These are phyloP conservation scores for Sarocladium kiliense DNA, from an alignment of 2,329 filamentous ascomycete species.

Conservation along the genomic window DNA sequence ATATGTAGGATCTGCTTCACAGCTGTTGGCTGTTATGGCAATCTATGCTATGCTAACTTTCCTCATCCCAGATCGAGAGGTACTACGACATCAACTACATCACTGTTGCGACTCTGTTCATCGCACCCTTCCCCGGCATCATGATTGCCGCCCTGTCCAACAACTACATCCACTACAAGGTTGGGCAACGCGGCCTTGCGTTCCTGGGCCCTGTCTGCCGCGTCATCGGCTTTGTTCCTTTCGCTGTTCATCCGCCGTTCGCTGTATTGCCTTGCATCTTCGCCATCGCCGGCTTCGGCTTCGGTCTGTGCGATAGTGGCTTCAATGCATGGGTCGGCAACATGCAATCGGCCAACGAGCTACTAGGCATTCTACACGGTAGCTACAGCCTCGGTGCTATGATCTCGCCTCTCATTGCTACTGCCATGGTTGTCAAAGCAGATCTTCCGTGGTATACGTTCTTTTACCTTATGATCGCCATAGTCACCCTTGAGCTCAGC, in stretches of 20 bases:
- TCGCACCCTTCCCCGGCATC: conserved; percentile 63
- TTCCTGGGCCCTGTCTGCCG: conserved; percentile 59
- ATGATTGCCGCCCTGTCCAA: conserved; percentile 58
- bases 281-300: conserved; percentile 54
- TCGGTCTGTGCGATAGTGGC: conserved; percentile 58
- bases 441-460: conserved; percentile 62
- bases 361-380: conserved; percentile 68
- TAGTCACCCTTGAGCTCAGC: no score
- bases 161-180: conserved; percentile 56
- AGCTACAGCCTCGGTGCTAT: conserved; percentile 69
- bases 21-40: no score
- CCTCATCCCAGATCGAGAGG: no score
- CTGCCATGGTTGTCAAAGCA: conserved; percentile 63
- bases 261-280: conserved; percentile 38
- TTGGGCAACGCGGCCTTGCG: conserved; percentile 68
- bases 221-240: conserved; percentile 58
- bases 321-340: conserved; percentile 62
- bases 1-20: no score
- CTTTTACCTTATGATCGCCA: no score
- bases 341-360: conserved; percentile 65
- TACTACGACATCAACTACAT: conserved; percentile 58
- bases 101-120: conserved; percentile 60
- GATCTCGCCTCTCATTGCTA: conserved; percentile 64
- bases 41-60: no score
- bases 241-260: conserved; percentile 55